phyloP scores from a whole-genome alignment of 129 eudicot species.

The Arctium minus region DNA sequence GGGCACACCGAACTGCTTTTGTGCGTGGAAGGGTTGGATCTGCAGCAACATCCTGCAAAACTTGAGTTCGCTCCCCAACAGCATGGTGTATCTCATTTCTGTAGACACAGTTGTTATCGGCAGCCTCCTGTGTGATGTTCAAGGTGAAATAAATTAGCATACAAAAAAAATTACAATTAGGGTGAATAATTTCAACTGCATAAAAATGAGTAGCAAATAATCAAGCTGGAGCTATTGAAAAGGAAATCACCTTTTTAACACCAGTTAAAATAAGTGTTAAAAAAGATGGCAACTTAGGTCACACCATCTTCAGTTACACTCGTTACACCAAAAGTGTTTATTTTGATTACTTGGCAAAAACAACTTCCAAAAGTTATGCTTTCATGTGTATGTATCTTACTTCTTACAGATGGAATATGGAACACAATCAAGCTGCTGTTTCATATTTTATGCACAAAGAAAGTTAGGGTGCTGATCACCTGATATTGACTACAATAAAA shows the following conservation, averaged over 20 bases:
- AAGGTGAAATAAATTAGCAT: background rate
- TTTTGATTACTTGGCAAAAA: background rate
- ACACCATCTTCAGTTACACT: background rate
- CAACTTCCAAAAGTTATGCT: background rate
- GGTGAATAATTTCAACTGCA: background rate
- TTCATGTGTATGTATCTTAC: background rate
- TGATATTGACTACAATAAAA: background rate
- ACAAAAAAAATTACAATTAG: background rate
- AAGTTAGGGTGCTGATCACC: background rate
- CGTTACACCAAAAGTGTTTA: constrained; percentile 1
- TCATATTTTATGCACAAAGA: background rate
- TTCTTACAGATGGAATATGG: background rate
- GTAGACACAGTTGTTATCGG: constrained; percentile 95
- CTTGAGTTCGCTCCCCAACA: constrained; percentile 87
- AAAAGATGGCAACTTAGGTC: background rate
- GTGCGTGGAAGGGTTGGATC: constrained; percentile 99
- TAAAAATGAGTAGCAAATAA: background rate
- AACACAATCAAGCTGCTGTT: background rate
- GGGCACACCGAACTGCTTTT: constrained; percentile 80
- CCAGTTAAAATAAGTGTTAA: background rate
- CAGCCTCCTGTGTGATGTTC: constrained; percentile 58
- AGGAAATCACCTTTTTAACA: background rate
- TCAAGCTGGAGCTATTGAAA: background rate
- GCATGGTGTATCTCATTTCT: constrained; percentile 87
- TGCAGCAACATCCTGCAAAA: constrained; percentile 97